These are phyloP conservation scores for Colletotrichum gloeosporioides DNA, from an alignment of 2,329 filamentous ascomycete genomes.

Conservation along the genomic window DNA sequence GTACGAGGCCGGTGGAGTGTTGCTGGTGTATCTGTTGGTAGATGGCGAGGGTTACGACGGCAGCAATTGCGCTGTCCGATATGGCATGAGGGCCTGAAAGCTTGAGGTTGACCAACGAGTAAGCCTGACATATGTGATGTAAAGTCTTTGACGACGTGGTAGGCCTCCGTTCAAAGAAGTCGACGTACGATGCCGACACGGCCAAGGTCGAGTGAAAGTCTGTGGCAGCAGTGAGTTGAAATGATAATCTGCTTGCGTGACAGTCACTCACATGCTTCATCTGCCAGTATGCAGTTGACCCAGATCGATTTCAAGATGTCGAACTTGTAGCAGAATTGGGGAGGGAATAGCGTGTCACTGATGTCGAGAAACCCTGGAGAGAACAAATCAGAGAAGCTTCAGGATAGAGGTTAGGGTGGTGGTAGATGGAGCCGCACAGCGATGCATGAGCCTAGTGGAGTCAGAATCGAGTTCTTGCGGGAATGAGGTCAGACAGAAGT, in stretches of 20 bases:
- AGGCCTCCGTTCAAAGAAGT: not conserved
- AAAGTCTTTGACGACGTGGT: not conserved
- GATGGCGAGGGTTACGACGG: not conserved
- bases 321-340: not conserved
- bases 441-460: not conserved
- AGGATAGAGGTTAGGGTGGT: not conserved
- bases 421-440: not conserved
- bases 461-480: not conserved
- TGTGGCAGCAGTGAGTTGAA: not conserved
- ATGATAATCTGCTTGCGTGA: too few species aligned
- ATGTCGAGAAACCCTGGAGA: not conserved
- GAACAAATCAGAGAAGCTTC: not conserved
- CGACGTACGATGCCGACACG: not conserved
- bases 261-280: not conserved
- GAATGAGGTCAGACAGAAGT: not conserved
- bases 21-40: constrained; percentile 6
- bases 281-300: not conserved
- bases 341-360: not conserved
- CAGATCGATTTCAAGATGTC: not conserved
- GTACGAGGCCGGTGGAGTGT: not conserved
- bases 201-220: not conserved
- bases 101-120: not conserved
- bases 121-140: not conserved
- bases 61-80: not conserved
- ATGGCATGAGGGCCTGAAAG: not conserved